phyloP scores from a whole-genome alignment of 768 basidiomycete genomes.

The Lactarius evosmus region DNA sequence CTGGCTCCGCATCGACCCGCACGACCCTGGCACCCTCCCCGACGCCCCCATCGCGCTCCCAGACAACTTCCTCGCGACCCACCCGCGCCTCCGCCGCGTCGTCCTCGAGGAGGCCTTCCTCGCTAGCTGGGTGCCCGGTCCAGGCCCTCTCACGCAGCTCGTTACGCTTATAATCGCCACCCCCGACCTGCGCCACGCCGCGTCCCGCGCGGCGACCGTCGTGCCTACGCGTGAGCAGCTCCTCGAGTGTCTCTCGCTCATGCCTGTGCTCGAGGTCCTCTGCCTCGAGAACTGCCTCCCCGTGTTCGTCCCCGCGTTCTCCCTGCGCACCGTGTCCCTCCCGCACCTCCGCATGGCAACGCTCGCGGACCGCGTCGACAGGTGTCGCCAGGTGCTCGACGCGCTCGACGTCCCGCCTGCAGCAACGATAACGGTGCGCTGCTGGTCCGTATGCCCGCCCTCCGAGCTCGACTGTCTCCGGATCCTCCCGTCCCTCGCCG shows the following conservation, averaged over 20 bases:
- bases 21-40: background rate
- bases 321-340: slow-evolving; percentile 6
- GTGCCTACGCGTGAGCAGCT: slow-evolving; percentile 7
- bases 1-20: slow-evolving; percentile 3
- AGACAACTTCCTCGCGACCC: slow-evolving; percentile 10
- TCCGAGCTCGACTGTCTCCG: slow-evolving; percentile 23
- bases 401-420: slow-evolving; percentile 6
- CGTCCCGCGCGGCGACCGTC: background rate
- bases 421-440: slow-evolving; percentile 6
- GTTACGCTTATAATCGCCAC: slow-evolving; percentile 4
- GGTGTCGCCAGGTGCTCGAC: slow-evolving; percentile 17
- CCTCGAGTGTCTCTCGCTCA: slow-evolving; percentile 11
- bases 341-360: background rate
- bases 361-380: slow-evolving; percentile 13
- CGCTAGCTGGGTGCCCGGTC: slow-evolving; percentile 1
- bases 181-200: slow-evolving; percentile 8
- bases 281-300: slow-evolving; percentile 20
- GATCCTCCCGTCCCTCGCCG: slow-evolving; percentile 15
- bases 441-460: slow-evolving; percentile 17
- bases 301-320: background rate
- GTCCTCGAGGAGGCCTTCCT: slow-evolving; percentile 6
- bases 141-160: slow-evolving; percentile 1
- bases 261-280: slow-evolving; percentile 14
- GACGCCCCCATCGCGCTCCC: slow-evolving; percentile 8
- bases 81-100: slow-evolving; percentile 16